phyloP scores from a whole-genome alignment of 2,329 filamentous ascomycete genomes.

The Cercospora sp. region DNA sequence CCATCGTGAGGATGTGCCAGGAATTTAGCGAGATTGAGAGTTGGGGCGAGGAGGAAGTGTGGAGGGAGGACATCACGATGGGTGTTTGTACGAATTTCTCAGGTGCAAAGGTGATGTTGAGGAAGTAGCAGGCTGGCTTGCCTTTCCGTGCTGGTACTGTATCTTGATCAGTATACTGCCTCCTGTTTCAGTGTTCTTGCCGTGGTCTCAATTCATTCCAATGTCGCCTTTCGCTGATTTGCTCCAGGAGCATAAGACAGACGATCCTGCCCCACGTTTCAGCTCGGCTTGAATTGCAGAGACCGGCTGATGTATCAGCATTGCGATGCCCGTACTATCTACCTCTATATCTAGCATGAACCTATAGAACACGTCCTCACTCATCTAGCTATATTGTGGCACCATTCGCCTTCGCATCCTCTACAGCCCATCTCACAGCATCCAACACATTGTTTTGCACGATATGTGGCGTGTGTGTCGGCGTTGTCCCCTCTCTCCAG shows the following conservation, averaged over 20 bases:
- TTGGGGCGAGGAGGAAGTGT: neutral
- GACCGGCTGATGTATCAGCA: neutral
- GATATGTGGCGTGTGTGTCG: slow-evolving; percentile 61
- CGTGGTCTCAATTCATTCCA: neutral
- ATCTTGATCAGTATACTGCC: neutral
- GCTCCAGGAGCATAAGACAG: neutral
- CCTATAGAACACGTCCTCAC: neutral
- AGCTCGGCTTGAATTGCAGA: neutral
- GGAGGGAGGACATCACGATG: slow-evolving; percentile 2
- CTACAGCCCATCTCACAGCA: slow-evolving; percentile 75
- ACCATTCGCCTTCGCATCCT: slow-evolving; percentile 43
- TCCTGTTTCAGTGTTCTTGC: neutral
- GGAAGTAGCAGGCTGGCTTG: neutral
- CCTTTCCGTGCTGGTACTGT: neutral
- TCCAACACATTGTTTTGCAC: slow-evolving; percentile 73
- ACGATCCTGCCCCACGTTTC: neutral
- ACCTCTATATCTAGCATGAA: neutral
- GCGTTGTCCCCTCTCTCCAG: slow-evolving; percentile 58
- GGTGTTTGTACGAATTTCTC: slow-evolving; percentile 1
- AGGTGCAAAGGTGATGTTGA: slow-evolving; percentile 7
- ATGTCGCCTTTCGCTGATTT: neutral
- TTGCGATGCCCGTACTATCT: neutral
- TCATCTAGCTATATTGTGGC: neutral
- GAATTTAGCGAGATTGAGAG: neutral
- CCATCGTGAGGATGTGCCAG: slow-evolving; percentile 7